Conservation (phyloP, 2,329 filamentous ascomycete species). For the Chaetomiaceae sp. region DNA sequence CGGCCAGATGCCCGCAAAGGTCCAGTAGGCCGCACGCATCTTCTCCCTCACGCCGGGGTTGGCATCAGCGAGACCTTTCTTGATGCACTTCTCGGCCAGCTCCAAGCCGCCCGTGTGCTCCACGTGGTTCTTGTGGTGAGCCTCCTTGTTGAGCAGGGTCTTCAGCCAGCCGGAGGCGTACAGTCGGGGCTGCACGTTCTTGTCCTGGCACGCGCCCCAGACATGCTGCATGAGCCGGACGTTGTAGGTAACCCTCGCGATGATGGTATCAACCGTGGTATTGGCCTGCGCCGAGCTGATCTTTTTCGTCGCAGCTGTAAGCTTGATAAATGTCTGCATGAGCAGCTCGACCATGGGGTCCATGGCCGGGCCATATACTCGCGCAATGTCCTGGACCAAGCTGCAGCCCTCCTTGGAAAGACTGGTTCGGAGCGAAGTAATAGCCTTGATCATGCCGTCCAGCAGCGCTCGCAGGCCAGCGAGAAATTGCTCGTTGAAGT, state of each 20-base stretch:
- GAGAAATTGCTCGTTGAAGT: constrained; percentile 69
- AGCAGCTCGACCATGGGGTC: constrained; percentile 88
- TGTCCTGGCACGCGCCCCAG: constrained; percentile 78
- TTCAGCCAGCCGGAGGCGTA: constrained; percentile 80
- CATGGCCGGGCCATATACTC: constrained; percentile 68
- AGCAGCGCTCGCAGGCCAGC: constrained; percentile 66
- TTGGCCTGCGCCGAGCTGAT: constrained; percentile 84
- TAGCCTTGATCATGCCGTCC: constrained; percentile 83
- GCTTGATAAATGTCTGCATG: constrained; percentile 83
- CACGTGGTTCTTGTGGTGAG: constrained; percentile 71
- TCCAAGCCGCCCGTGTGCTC: constrained; percentile 83
- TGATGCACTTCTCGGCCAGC: constrained; percentile 79
- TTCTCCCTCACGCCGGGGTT: constrained; percentile 87
- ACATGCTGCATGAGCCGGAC: constrained; percentile 80
- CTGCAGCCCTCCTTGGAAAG: constrained; percentile 81
- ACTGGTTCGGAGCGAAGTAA: constrained; percentile 81
- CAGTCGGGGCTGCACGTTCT: constrained; percentile 81
- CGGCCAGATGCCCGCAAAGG: constrained; percentile 72
- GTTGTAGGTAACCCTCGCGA: constrained; percentile 75
- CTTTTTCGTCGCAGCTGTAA: constrained; percentile 86
- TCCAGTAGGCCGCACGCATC: constrained; percentile 83
- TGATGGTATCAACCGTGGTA: constrained; percentile 70
- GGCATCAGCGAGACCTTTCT: constrained; percentile 80
- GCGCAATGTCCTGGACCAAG: constrained; percentile 78
- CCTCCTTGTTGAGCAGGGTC: constrained; percentile 72